A percentile compares a stretch with the other conserved stretches of the same genome.
Evolutionary conservation across 2,329 filamentous ascomycete genomes (phyloP).

Genomic region (Raffaelea deltoideospora): DNA sequence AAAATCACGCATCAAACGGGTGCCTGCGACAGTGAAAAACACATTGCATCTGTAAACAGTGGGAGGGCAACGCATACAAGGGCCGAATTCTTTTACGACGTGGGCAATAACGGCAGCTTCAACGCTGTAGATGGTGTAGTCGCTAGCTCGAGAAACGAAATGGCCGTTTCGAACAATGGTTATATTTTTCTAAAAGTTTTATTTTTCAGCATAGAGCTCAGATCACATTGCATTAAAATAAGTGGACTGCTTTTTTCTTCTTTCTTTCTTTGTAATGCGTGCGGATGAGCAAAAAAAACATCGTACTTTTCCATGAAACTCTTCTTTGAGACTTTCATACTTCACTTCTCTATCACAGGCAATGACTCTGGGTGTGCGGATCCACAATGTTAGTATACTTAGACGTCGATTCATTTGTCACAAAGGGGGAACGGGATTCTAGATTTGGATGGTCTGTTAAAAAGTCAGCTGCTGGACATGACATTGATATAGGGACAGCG

Average conservation of each 20-base stretch:
- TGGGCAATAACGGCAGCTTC: slow-evolving; percentile 81
- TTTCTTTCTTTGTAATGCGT: no score
- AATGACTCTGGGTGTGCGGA: no score
- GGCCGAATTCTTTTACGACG: slow-evolving; percentile 78
- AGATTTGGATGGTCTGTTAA: no score
- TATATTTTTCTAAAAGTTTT: slow-evolving; percentile 53
- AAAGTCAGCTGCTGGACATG: background rate
- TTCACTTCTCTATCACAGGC: slow-evolving; percentile 89
- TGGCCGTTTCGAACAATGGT: slow-evolving; percentile 89
- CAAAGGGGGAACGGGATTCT: no score
- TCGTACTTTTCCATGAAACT: slow-evolving; percentile 78
- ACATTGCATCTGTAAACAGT: background rate
- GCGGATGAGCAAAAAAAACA: slow-evolving; percentile 11
- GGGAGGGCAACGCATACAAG: slow-evolving; percentile 51
- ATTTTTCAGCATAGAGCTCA: slow-evolving; percentile 10
- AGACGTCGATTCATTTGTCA: no score
- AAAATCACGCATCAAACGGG: slow-evolving; percentile 9
- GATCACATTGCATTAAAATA: slow-evolving; percentile 14
- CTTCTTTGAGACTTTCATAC: slow-evolving; percentile 62
- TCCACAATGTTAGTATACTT: no score
- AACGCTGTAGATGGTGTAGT: slow-evolving; percentile 98
- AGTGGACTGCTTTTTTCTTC: no score
- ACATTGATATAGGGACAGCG: no score
- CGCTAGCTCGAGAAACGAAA: slow-evolving; percentile 86
- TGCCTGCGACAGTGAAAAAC: background rate